Conservation (phyloP, 768 basidiomycete genomes). For the Collybiopsis luxurians region DNA sequence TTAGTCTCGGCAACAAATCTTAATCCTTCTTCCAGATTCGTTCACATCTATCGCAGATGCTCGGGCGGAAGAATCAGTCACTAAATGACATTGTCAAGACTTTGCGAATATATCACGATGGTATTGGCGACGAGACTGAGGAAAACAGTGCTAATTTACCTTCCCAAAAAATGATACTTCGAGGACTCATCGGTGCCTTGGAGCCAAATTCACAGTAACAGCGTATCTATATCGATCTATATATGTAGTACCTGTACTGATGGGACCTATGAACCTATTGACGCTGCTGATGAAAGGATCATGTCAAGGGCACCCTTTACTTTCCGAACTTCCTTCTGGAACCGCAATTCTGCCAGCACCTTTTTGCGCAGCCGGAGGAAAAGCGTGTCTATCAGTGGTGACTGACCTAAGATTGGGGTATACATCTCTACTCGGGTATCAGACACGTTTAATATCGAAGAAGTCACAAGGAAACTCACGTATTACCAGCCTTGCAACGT, state of each 20-base stretch:
- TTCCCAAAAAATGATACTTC: conserved; percentile 67
- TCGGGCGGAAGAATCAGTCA: conserved; percentile 69
- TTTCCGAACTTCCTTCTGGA: conserved; percentile 84
- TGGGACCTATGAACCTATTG: not conserved
- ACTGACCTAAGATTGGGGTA: conserved; percentile 86
- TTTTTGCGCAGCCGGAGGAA: conserved; percentile 81
- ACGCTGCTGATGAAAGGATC: conserved; percentile 63
- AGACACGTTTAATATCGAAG: conserved; percentile 6
- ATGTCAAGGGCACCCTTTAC: conserved; percentile 88
- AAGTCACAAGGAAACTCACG: conserved; percentile 50
- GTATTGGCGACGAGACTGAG: conserved; percentile 56
- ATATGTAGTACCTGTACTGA: not conserved
- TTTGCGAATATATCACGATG: conserved; percentile 68
- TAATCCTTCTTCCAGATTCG: conserved; percentile 67
- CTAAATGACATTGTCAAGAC: conserved; percentile 71
- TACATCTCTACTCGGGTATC: conserved; percentile 73
- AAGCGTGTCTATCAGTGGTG: conserved; percentile 85
- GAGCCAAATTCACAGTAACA: conserved; percentile 17
- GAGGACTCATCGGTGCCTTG: conserved; percentile 64
- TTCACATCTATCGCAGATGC: conserved; percentile 70
- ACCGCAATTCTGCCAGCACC: conserved; percentile 79
- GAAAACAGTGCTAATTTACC: conserved; percentile 31
- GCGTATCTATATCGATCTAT: not conserved
- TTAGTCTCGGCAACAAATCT: not conserved
- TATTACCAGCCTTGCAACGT: conserved; percentile 76